Evolutionary conservation across 768 basidiomycete species (phyloP), one percentile per base, ranked within the genome.

Genomic region (Boletus pseudo-olivaceus): DNA sequence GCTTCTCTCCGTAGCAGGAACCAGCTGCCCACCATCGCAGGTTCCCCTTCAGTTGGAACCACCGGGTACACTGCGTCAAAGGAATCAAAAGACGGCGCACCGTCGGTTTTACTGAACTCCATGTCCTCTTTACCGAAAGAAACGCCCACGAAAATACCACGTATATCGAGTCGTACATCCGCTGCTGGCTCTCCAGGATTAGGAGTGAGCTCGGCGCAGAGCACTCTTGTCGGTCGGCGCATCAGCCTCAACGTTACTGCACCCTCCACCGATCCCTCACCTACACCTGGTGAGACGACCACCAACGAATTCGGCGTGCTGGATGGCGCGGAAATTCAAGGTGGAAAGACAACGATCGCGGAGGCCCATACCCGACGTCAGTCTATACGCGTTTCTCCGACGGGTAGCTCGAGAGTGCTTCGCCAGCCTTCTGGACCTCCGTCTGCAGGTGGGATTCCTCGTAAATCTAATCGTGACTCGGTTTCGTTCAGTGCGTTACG

Each of bases 111-210:
- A 38, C 65, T 76, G 52, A 87, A 85, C 59, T 75, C 82, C 15
- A 63, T 75, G 3, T 75, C 78, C 29, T 73, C 76, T 10, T 70
- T 85, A 52, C 68, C 81, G 6, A 93, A 93, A 71, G 91, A 92
- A 66, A 93, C 93, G 0, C 92, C 92, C 4, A 95, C 92, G 19
- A 94, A 93, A 75, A 95, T 94, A 63, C 92, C 92, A 44, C 88
- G 92, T 26, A 93, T 95, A 38, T 88, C 90, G n/a, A 90, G 90
- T 64, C 82, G 87, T 33, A 84, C 87, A 3, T 89, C 91, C 5
- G 83, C 87, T 10, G 80, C 79, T 49, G 79, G 82, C 44, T 90
- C 90, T 7, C 91, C 91, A 14, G 80, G 87, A 40, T 68, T 84
- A 53, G 79, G 87, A 41, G 68, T 82, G 51, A 85, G 84, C 61